Evolutionary conservation across 2,329 filamentous ascomycete species (phyloP), one percentile per base, ranked within the genome.

Genomic region (Camptophora hylomeconis): DNA sequence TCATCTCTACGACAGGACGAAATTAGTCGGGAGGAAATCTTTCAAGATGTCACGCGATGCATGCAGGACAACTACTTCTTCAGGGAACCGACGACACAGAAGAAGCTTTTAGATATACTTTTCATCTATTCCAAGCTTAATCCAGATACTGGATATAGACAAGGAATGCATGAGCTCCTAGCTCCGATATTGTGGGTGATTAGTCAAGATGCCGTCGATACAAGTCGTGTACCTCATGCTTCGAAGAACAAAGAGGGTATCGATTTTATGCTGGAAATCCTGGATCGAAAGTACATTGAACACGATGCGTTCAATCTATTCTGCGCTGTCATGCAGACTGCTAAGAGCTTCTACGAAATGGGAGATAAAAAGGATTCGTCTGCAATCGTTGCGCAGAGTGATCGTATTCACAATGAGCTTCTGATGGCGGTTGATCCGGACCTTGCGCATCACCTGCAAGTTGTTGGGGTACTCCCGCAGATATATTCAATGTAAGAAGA

Each of bases 111-210:
- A 17, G 81, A 98, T 48, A 75, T 94, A 17, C 63, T 98, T 18
- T 98, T 95, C 54, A 70, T 98, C 41, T 95, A 86, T 57, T 89
- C 84, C 58, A 95, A 93, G 54, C 68, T 92, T 30, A 82, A 95
- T 47, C 82, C 82, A 2, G 74, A 78, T 42, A 67, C 83, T 30
- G 83, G 83, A 10, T 98, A 98, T 51, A 74, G 89, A n/a, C 89
- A 98, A 58, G 89, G 89, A 7, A 98, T 98, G 87, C 89, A 98
- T 51, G 89, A 98, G 56, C 63, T 98, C 23, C 64, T 95, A 9
- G 89, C 89, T 0, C 86, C 89, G 0, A 74, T 98, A 20, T 61
- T 94, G 5, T 83, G 83, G 67, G 80, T 83, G 2, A 60, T 95
- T 5, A 74, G 86, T 42, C 67, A 76, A 43, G 89, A 98, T 56